These are phyloP conservation scores for Sporothrix variecibatus DNA, from an alignment of 2,329 filamentous ascomycete species.

Conservation along the genomic window DNA sequence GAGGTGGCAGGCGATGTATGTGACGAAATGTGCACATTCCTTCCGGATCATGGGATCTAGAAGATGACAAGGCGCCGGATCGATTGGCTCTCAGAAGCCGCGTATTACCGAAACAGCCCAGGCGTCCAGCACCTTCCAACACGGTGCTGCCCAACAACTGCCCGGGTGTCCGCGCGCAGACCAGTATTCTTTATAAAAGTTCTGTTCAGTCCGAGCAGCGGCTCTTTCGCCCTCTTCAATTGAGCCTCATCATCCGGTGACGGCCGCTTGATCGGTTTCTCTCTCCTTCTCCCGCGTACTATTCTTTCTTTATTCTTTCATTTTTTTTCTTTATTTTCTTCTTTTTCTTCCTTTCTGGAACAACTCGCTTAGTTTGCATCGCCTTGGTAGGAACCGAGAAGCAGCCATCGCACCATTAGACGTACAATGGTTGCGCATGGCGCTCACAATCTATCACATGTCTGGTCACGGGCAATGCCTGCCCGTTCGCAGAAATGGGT, in stretches of 20 bases:
- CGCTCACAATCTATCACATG: neutral
- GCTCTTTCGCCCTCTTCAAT: neutral
- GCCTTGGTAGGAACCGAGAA: neutral
- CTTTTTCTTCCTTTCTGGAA: neutral
- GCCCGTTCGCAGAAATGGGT: neutral
- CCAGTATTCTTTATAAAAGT: neutral
- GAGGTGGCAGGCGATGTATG: neutral
- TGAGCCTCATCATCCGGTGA: neutral
- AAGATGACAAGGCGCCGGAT: neutral
- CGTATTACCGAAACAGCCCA: neutral
- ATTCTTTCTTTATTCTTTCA: neutral
- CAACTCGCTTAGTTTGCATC: neutral
- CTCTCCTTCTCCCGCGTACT: neutral
- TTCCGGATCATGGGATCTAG: neutral
- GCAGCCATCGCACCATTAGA: neutral
- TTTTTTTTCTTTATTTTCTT: neutral
- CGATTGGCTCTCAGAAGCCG: neutral
- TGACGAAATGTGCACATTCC: neutral
- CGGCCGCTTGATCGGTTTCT: neutral
- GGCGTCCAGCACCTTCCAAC: neutral
- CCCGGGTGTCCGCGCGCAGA: neutral
- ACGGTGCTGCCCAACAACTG: neutral
- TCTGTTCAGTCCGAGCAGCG: neutral
- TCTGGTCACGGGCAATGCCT: neutral
- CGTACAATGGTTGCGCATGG: conserved; percentile 3